Evolutionary conservation across 2,329 filamentous ascomycete genomes (phyloP), one percentile per base, ranked within the genome.

Genomic region (Fusarium transvaalense): DNA sequence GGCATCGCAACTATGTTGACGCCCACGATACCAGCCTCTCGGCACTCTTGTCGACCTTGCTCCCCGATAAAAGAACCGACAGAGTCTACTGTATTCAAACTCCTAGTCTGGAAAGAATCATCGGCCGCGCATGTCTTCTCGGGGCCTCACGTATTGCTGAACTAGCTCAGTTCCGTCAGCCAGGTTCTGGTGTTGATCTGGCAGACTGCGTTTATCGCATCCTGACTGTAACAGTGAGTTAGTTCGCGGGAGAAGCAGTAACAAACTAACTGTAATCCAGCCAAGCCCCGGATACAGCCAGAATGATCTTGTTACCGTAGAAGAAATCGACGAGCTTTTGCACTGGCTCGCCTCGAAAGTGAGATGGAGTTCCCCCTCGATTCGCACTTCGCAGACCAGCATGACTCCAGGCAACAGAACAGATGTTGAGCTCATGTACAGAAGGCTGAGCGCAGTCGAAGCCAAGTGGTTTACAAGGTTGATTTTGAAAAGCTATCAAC

Each of bases 401-500:
- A 34, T 72, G 32, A 63, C 69, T 23, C 38, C 59, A 51, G 50
- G 70, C 39, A 81, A 71, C 73, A 86, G 74, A 77, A 78, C 80
- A 6, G 76, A 84, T 5, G 77, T 95, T 2, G 82, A 82, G 21
- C 75, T 76, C 0, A 75, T 94, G 1, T 92, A 91, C 72, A 81
- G 79, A 31, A 85, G 87, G 10, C 75, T 93, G 12, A 82, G 83
- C 45, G 87, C 92, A 5, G 82, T 83, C 42, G 92, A 97, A 75
- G 91, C 90, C 6, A 97, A 97, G 79, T 97, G 94, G 94, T 84
- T 97, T 13, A 92, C 92, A 0, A 86, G 94, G 5, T 82, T 97
- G 31, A 83, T 97, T 8, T 81, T 97, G 29, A 96, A 97, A 75
- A 86, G 90, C 66, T 92, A 90, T 61, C 83, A 85, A n/a, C 91